phyloP scores from a whole-genome alignment of 805 yeast genomes.

The Kuraishia floccosa region DNA sequence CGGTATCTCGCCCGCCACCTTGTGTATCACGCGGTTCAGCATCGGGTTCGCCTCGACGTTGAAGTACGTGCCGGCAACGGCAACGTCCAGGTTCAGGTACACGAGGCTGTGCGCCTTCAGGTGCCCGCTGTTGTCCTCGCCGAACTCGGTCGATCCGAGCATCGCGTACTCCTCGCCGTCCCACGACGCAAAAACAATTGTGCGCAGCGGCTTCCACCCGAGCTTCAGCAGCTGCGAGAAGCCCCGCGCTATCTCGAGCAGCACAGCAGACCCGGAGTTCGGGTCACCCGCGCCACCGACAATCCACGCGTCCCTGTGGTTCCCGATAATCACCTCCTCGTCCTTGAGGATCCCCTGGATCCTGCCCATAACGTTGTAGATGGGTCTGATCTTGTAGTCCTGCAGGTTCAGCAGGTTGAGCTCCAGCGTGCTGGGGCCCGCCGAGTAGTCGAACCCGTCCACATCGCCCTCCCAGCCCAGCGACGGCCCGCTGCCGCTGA shows the following conservation, averaged over 20 bases:
- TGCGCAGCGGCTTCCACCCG: constrained; percentile 33
- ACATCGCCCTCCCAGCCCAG: constrained; percentile 28
- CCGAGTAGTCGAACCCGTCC: constrained; percentile 26
- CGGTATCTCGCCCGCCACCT: constrained; percentile 35
- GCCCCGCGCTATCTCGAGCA: constrained; percentile 43
- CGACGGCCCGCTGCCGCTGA: constrained; percentile 25
- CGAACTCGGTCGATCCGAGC: constrained; percentile 46
- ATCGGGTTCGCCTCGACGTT: constrained; percentile 44
- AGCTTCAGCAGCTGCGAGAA: constrained; percentile 27
- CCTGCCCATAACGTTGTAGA: constrained; percentile 37
- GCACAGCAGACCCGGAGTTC: constrained; percentile 34
- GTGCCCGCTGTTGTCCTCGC: constrained; percentile 30
- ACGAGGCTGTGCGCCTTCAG: constrained; percentile 33
- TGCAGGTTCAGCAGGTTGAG: constrained; percentile 30
- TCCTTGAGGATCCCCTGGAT: constrained; percentile 44
- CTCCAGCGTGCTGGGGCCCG: constrained; percentile 31
- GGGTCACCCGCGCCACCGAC: constrained; percentile 41
- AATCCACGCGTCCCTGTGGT: constrained; percentile 41
- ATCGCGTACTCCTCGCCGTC: constrained; percentile 37
- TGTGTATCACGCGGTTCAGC: constrained; percentile 29
- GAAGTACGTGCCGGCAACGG: constrained; percentile 40
- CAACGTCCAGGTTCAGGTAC: constrained; percentile 39
- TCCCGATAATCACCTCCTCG: constrained; percentile 44
- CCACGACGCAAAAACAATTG: constrained; percentile 27
- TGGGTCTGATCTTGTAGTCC: constrained; percentile 26